Percentiles rank a stretch among this genome's conserved stretches.
These are phyloP conservation scores for Colletotrichum spaethianum DNA, from an alignment of 2,329 filamentous ascomycete species.

Conservation along the genomic window DNA sequence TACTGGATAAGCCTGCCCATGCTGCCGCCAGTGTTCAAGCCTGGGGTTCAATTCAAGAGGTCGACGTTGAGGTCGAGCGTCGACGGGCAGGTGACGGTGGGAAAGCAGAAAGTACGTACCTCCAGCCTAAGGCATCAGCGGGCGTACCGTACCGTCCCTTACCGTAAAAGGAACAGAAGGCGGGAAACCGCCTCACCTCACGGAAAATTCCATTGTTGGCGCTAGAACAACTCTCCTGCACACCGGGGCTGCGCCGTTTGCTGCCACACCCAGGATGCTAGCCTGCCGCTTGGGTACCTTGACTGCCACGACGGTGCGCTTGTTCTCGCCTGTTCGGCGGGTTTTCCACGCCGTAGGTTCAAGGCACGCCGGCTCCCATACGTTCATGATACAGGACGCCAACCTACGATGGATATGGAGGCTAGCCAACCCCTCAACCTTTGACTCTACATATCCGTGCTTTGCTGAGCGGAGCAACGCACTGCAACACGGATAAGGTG, in stretches of 20 bases:
- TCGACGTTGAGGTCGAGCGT: background rate
- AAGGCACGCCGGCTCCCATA: background rate
- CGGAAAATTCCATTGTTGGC: slow-evolving; percentile 37
- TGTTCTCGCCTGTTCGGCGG: background rate
- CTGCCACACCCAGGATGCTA: background rate
- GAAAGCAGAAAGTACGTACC: background rate
- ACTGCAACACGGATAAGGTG: slow-evolving; percentile 5
- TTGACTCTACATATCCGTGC: slow-evolving; percentile 7
- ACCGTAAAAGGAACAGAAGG: background rate
- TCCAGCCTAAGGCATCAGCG: background rate
- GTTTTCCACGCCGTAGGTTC: background rate
- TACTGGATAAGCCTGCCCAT: too few species aligned
- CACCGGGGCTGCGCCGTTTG: slow-evolving; percentile 10
- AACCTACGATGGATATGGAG: background rate
- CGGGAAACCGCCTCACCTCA: slow-evolving; percentile 13
- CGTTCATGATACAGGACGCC: background rate
- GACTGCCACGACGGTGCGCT: background rate
- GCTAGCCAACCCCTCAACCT: background rate
- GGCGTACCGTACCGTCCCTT: background rate
- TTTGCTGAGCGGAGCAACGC: background rate
- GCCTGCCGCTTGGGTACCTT: background rate
- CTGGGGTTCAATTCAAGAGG: background rate
- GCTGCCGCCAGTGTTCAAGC: background rate
- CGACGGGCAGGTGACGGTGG: background rate
- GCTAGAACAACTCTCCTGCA: slow-evolving; percentile 38